phyloP scores from a whole-genome alignment of 768 basidiomycete species.

The Stropharia rugosoannulata region DNA sequence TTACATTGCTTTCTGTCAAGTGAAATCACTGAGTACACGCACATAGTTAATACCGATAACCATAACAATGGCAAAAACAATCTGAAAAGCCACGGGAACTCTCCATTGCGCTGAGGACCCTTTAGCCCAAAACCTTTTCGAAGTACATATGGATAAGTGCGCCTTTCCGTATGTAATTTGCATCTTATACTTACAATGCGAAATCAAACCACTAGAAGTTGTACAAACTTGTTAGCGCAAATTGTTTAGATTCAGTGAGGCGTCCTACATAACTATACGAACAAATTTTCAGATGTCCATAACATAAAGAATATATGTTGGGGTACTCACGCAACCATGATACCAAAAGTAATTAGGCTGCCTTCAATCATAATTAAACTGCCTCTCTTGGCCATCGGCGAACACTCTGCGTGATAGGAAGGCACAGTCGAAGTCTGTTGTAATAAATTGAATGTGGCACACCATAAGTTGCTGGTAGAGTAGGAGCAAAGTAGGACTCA shows the following conservation, averaged over 20 bases:
- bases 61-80: slow-evolving; percentile 54
- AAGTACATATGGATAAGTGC: background rate
- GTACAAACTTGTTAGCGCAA: background rate
- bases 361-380: slow-evolving; percentile 68
- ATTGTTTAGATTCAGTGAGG: background rate
- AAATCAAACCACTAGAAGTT: slow-evolving; percentile 58
- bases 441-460: background rate
- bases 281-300: background rate
- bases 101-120: slow-evolving; percentile 59
- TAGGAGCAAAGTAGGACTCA: slow-evolving; percentile 23
- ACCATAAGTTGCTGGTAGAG: background rate
- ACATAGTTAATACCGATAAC: slow-evolving; percentile 47
- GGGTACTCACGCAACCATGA: slow-evolving; percentile 55
- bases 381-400: slow-evolving; percentile 56
- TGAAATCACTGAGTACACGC: slow-evolving; percentile 21
- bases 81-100: slow-evolving; percentile 61
- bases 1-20: background rate
- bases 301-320: background rate
- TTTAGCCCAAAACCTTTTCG: slow-evolving; percentile 47
- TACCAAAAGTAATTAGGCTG: slow-evolving; percentile 60
- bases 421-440: slow-evolving; percentile 63
- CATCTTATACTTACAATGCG: slow-evolving; percentile 41
- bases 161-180: background rate
- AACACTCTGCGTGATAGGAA: slow-evolving; percentile 66
- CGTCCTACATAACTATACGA: slow-evolving; percentile 14